Conservation (phyloP, 163 green algal genomes). For the Trebouxiophyceae sp. region DNA sequence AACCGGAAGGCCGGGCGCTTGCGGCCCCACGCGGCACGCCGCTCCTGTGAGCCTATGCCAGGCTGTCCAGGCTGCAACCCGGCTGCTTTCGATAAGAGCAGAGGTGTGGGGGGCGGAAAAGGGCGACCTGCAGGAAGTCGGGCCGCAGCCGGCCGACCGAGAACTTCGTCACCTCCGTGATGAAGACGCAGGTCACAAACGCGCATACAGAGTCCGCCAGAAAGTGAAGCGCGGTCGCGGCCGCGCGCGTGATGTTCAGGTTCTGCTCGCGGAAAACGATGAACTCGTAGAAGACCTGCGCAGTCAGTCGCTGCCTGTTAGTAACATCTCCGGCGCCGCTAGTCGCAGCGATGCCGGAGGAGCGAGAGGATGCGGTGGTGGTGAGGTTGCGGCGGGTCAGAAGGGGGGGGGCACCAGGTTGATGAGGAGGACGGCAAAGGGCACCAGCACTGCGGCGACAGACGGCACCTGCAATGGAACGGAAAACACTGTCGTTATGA, state of each 20-base stretch:
- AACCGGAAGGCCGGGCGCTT: neutral
- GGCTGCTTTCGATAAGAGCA: conserved; percentile 4
- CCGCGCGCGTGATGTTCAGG: conserved; percentile 31
- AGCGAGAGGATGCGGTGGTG: neutral
- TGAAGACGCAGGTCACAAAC: conserved; percentile 24
- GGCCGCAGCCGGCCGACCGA: conserved; percentile 27
- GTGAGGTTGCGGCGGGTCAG: neutral
- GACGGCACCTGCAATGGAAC: neutral
- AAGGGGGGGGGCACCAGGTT: neutral
- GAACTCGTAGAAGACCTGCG: conserved; percentile 8
- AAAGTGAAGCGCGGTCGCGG: conserved; percentile 35
- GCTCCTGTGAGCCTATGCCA: neutral
- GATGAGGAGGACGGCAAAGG: neutral
- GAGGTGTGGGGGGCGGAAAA: neutral
- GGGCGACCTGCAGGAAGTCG: conserved; percentile 26
- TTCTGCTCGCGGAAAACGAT: conserved; percentile 8
- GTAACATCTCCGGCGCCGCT: no score
- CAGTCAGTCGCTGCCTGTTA: conserved; percentile 3
- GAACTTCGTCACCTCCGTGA: conserved; percentile 36
- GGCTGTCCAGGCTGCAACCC: conserved; percentile 8
- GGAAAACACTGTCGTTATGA: no score
- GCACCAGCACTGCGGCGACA: conserved; percentile 8
- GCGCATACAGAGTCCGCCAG: conserved; percentile 32
- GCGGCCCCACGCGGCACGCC: conserved; percentile 9
- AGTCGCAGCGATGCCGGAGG: no score